phyloP scores from a whole-genome alignment of 768 basidiomycete species.

The Trametes villosa region DNA sequence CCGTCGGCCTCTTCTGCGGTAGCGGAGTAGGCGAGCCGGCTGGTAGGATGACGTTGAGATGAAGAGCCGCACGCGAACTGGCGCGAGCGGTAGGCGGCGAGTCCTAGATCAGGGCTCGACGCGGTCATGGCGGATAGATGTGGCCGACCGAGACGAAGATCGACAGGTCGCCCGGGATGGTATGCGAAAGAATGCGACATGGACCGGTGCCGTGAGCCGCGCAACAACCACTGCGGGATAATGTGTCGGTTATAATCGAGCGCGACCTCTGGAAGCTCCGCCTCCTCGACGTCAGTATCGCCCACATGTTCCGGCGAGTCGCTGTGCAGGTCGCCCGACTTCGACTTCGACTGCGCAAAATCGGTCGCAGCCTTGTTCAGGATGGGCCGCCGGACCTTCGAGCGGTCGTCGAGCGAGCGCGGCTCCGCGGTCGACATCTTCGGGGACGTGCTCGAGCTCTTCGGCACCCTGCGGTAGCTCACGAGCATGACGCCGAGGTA shows the following conservation, averaged over 20 bases:
- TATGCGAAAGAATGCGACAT: slow-evolving; percentile 47
- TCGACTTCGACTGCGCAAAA: too few species aligned
- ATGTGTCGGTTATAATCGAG: slow-evolving; percentile 96
- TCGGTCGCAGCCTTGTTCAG: slow-evolving; percentile 37
- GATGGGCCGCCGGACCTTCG: slow-evolving; percentile 30
- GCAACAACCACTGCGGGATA: slow-evolving; percentile 90
- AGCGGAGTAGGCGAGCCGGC: slow-evolving; percentile 29
- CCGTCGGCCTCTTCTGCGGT: slow-evolving; percentile 26
- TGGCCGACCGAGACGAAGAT: slow-evolving; percentile 44
- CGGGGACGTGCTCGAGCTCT: slow-evolving; percentile 22
- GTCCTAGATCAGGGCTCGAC: slow-evolving; percentile 72
- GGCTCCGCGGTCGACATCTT: slow-evolving; percentile 23
- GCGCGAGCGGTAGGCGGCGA: slow-evolving; percentile 19
- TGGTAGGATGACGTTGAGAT: slow-evolving; percentile 20
- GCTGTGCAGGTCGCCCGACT: neutral
- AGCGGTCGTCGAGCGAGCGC: slow-evolving; percentile 20
- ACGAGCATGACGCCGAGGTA: slow-evolving; percentile 99
- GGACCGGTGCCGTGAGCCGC: slow-evolving; percentile 46
- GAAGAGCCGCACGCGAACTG: slow-evolving; percentile 3
- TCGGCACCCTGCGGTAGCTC: slow-evolving; percentile 80
- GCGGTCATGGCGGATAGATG: slow-evolving; percentile 58
- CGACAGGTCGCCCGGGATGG: slow-evolving; percentile 29
- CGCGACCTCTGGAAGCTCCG: slow-evolving; percentile 93
- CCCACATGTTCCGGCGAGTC: slow-evolving; percentile 34
- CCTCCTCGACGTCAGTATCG: slow-evolving; percentile 59